Evolutionary conservation across 352 stramenopile genomes (phyloP).

Genomic region (Phytophthora aleatoria): DNA sequence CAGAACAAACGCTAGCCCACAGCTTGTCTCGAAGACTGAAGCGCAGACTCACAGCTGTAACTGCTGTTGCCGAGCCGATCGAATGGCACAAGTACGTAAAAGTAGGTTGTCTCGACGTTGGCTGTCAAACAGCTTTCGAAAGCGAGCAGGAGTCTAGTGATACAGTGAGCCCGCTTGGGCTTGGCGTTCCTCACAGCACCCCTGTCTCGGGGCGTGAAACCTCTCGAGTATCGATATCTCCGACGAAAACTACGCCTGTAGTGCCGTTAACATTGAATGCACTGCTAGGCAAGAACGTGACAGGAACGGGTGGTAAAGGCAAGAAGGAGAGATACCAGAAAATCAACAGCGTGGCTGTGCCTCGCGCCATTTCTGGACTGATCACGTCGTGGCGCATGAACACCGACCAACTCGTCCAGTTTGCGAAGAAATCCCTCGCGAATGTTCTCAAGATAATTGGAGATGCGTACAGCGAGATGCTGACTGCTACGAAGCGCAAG

Average conservation of each 20-base stretch:
- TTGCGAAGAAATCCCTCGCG: constrained; percentile 73
- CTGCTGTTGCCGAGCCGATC: constrained; percentile 63
- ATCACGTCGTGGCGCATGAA: constrained; percentile 88
- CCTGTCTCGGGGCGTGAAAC: constrained; percentile 1
- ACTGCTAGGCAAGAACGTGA: constrained; percentile 43
- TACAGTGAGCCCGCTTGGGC: background rate
- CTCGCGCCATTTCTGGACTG: constrained; percentile 57
- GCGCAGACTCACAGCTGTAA: constrained; percentile 59
- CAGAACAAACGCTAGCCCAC: background rate
- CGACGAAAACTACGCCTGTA: constrained; percentile 28
- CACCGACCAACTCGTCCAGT: constrained; percentile 77
- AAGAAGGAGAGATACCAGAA: constrained; percentile 80
- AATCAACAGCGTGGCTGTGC: constrained; percentile 71
- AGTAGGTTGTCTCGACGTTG: constrained; percentile 48
- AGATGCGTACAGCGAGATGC: constrained; percentile 76
- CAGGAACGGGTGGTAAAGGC: constrained; percentile 14
- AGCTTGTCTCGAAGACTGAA: constrained; percentile 29
- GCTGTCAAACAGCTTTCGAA: constrained; percentile 54
- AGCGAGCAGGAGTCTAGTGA: constrained; percentile 16
- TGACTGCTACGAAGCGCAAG: constrained; percentile 64
- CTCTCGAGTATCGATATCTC: constrained; percentile 13
- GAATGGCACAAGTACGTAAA: constrained; percentile 69
- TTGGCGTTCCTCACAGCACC: background rate
- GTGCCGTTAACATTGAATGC: constrained; percentile 49
- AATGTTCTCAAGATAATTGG: constrained; percentile 73